Evolutionary conservation across 768 basidiomycete genomes (phyloP), one percentile per base, ranked within the genome.

Genomic region (Lactarius akahatsu): DNA sequence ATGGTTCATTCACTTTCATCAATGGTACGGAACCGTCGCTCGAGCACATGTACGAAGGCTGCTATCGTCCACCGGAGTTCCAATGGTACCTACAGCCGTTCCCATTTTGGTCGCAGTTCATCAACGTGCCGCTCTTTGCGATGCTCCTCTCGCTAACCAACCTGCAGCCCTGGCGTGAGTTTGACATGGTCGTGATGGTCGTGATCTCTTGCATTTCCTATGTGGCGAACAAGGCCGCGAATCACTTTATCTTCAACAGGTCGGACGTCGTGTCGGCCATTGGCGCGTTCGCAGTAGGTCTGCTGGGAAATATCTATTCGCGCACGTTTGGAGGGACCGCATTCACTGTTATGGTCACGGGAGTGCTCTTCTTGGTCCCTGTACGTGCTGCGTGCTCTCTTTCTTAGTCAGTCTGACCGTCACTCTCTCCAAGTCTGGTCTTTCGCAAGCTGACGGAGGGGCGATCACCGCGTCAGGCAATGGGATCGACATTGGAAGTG

Each of bases 261-360:
- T 90, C 90, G 5, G 92, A 94, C 71, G 79, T 94, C 55, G 91
- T 92, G 20, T 91, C 90, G 62, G 89, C 90, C 11, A 91, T 94
- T 72, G 92, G 92, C 0, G 91, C 92, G 20, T 92, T 92, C 70
- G 89, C 87, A 1, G 87, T 91, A 23, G 91, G 91, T 26, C 69
- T 92, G 34, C 77, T 92, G 23, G 92, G 91, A 3, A 93, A 93
- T 71, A 76, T 89, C 1, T 93, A 93, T 75, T 93, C 92, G 47
- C 82, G 92, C 56, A 85, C 85, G 73, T 88, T 91, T 83, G 84
- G 89, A 9, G 92, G 92, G 9, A 94, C 92, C 4, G 92, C 92
- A 23, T 94, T 94, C 76, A 92, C 92, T 11, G 87, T 87, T 2
- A 95, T 95, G 93, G 91, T 94, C 47, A 90, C 92, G 30, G 92